Conservation (phyloP, 495 filamentous ascomycete genomes). For the Paragyromitra xinjiangensis region DNA sequence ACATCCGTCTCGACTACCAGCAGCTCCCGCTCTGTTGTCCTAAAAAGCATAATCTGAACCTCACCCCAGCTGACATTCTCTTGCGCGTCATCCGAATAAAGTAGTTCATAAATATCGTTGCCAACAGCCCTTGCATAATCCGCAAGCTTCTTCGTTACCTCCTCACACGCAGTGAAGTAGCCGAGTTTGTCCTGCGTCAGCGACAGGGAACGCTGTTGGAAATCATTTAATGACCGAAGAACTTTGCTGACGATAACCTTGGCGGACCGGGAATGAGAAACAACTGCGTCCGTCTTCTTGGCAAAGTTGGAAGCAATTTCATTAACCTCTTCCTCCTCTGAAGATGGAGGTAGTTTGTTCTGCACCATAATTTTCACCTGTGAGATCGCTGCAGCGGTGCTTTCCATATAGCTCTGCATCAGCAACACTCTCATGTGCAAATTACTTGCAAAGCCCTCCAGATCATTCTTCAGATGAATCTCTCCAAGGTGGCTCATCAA, state of each 20-base stretch:
- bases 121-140: conserved; percentile 73
- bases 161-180: conserved; percentile 70
- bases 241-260: conserved; percentile 88
- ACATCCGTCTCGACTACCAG: conserved; percentile 66
- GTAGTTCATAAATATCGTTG: conserved; percentile 68
- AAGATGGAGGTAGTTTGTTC: conserved; percentile 65
- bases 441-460: conserved; percentile 82
- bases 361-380: conserved; percentile 72
- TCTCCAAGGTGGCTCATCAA: conserved; percentile 85
- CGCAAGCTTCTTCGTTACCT: conserved; percentile 71
- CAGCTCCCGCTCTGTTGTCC: conserved; percentile 65
- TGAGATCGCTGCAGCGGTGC: conserved; percentile 72
- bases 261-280: conserved; percentile 77
- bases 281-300: conserved; percentile 74
- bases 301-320: conserved; percentile 73
- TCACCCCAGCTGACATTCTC: conserved; percentile 65
- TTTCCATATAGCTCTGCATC: conserved; percentile 85
- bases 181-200: conserved; percentile 68
- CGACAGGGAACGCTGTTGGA: conserved; percentile 78
- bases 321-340: conserved; percentile 66
- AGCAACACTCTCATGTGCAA: conserved; percentile 74
- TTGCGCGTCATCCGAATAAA: conserved; percentile 69
- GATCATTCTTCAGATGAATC: conserved; percentile 74
- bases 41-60: conserved; percentile 69
- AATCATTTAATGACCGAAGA: conserved; percentile 76